Conservation (phyloP, 768 basidiomycete species). For the Strobilomyces dryophilus region DNA sequence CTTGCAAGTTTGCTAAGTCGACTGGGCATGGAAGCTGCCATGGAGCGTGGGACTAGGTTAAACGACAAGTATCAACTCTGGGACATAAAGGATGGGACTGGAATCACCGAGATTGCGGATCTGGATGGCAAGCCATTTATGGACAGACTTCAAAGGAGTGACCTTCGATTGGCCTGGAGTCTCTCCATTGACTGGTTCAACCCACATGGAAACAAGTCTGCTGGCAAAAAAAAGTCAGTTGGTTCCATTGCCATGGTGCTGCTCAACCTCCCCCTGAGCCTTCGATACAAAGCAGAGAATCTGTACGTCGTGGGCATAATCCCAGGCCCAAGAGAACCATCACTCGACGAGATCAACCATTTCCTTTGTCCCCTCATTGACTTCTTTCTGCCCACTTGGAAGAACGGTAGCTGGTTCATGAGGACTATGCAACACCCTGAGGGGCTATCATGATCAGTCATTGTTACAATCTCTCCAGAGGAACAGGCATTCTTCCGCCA, state of each 20-base stretch:
- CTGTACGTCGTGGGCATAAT: conserved; percentile 35
- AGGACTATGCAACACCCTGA: conserved; percentile 10
- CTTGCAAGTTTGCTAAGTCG: conserved; percentile 23
- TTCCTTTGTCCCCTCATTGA: conserved; percentile 32
- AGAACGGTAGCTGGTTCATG: conserved; percentile 25
- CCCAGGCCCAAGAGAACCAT: conserved; percentile 35
- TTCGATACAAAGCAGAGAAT: conserved; percentile 26
- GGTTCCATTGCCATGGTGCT: conserved; percentile 13
- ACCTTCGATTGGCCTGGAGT: conserved; percentile 18
- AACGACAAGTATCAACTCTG: neutral
- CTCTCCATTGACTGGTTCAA: conserved; percentile 30
- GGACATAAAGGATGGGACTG: neutral
- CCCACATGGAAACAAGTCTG: conserved; percentile 17
- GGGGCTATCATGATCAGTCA: too few relatives aligned
- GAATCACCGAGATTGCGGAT: neutral
- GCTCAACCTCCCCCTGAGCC: conserved; percentile 21
- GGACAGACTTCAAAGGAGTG: conserved; percentile 1
- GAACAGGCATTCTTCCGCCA: too few relatives aligned
- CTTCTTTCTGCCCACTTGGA: conserved; percentile 31
- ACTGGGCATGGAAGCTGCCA: conserved; percentile 23
- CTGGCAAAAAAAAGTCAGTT: conserved; percentile 10
- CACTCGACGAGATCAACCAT: conserved; percentile 24
- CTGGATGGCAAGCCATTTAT: neutral
- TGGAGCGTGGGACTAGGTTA: conserved; percentile 18
- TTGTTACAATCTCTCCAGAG: too few relatives aligned